Evolutionary conservation across 129 eudicot species (phyloP).

Genomic region (Artemisia argyi): DNA sequence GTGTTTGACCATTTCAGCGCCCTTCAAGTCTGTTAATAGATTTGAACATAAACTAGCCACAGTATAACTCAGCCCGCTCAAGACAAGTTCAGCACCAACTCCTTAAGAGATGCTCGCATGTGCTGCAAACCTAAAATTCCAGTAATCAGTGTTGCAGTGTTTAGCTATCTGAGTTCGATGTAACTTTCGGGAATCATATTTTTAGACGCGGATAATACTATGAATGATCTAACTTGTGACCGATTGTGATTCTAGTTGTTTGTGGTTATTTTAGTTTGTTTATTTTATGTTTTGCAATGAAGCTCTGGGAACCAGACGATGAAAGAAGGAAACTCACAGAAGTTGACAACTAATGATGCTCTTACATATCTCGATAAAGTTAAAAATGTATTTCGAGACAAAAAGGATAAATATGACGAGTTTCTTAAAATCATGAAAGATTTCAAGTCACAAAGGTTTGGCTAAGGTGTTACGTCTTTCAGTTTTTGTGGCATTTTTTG

Average conservation of each 20-base stretch:
- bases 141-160: too few species aligned
- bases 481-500: constrained; percentile 18
- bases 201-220: too few species aligned
- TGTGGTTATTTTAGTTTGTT: constrained; percentile 4
- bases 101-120: too few species aligned
- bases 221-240: too few species aligned
- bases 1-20: too few species aligned
- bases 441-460: constrained; percentile 89
- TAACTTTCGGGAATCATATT: too few species aligned
- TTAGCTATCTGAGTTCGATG: too few species aligned
- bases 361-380: constrained; percentile 77
- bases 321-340: constrained; percentile 52
- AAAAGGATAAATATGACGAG: constrained; percentile 73
- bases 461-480: constrained; percentile 14
- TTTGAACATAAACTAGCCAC: too few species aligned
- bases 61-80: too few species aligned
- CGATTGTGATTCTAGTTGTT: neutral
- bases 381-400: constrained; percentile 77
- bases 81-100: too few species aligned
- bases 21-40: too few species aligned
- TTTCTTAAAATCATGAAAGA: constrained; percentile 93
- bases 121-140: too few species aligned
- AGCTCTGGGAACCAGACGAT: constrained; percentile 71
- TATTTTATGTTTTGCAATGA: constrained; percentile 22
- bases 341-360: constrained; percentile 77